These are phyloP conservation scores for Daldinia sp. DNA, from an alignment of 2,329 filamentous ascomycete species.

Conservation along the genomic window DNA sequence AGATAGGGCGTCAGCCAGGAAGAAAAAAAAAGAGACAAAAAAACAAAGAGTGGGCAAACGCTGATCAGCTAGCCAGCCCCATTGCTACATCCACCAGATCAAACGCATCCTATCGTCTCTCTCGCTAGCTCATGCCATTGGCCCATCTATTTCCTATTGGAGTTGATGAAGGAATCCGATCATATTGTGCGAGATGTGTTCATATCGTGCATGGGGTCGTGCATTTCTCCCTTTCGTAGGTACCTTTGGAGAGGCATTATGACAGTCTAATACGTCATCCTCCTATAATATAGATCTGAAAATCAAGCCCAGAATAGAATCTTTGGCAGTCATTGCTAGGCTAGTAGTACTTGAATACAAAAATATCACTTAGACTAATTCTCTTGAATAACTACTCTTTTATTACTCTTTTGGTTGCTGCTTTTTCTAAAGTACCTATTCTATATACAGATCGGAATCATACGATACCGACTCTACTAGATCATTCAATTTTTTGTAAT, in stretches of 20 bases:
- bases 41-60: slow-evolving; percentile 21
- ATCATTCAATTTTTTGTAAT: slow-evolving; percentile 11
- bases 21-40: neutral
- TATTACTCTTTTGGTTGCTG: slow-evolving; percentile 1
- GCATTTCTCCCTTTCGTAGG: slow-evolving; percentile 6
- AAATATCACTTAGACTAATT: neutral
- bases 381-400: neutral
- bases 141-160: slow-evolving; percentile 1
- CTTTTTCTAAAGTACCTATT: slow-evolving; percentile 1
- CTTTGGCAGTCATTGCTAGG: neutral
- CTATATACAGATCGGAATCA: neutral
- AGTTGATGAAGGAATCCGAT: slow-evolving; percentile 2
- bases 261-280: neutral
- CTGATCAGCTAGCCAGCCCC: slow-evolving; percentile 23
- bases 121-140: slow-evolving; percentile 19
- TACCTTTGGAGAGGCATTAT: neutral
- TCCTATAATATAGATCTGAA: neutral
- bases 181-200: slow-evolving; percentile 24
- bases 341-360: neutral
- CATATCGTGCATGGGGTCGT: slow-evolving; percentile 9
- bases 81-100: slow-evolving; percentile 26
- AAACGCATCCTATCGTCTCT: slow-evolving; percentile 16
- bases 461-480: slow-evolving; percentile 7
- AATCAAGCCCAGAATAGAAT: neutral
- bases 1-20: neutral